These are phyloP conservation scores for Psilocybe sp. DNA, from an alignment of 768 basidiomycete species.

Conservation along the genomic window DNA sequence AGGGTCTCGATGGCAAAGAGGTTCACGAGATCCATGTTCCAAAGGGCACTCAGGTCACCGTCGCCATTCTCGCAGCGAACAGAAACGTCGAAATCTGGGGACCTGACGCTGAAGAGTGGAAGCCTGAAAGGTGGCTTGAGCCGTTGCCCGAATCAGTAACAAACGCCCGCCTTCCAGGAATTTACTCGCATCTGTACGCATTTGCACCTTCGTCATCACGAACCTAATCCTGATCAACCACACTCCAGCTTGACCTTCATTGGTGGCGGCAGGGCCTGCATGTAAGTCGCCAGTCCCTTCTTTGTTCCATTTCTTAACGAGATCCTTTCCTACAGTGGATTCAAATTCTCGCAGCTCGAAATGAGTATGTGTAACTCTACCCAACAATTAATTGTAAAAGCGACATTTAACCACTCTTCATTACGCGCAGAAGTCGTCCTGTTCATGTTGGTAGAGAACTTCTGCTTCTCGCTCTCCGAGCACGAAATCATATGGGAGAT, in stretches of 20 bases:
- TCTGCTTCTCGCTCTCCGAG: constrained; percentile 7
- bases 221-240: neutral
- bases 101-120: constrained; percentile 19
- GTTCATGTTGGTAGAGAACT: constrained; percentile 6
- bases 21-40: constrained; percentile 2
- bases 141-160: constrained; percentile 15
- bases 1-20: constrained; percentile 2
- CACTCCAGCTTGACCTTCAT: constrained; percentile 20
- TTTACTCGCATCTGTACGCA: constrained; percentile 15
- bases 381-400: too few species aligned
- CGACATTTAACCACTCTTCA: neutral
- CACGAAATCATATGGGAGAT: constrained; percentile 11
- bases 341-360: constrained; percentile 42
- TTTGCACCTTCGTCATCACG: neutral
- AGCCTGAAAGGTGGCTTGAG: constrained; percentile 20
- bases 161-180: constrained; percentile 14
- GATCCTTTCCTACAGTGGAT: constrained; percentile 20
- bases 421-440: constrained; percentile 4
- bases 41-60: constrained; percentile 1
- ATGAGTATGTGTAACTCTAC: constrained; percentile 30
- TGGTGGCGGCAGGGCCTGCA: constrained; percentile 20
- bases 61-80: constrained; percentile 2
- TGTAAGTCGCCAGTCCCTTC: constrained; percentile 8
- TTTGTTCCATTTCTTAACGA: neutral
- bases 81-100: constrained; percentile 8